These are phyloP conservation scores for Monsonia emarginata DNA, from an alignment of 441 rosid genomes.

Conservation along the genomic window DNA sequence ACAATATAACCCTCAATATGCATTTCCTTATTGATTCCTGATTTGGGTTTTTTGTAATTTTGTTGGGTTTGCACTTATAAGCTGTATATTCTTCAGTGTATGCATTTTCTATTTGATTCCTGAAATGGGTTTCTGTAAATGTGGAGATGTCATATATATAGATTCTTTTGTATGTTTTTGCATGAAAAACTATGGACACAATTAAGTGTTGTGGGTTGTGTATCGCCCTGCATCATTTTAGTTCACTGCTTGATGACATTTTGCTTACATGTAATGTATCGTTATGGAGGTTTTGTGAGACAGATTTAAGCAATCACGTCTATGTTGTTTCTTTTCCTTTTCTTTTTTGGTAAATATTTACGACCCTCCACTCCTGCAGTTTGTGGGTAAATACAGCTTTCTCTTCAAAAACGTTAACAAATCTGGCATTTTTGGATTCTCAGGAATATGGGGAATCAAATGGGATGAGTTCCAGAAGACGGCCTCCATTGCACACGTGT, in stretches of 20 bases:
- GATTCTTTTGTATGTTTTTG: background rate
- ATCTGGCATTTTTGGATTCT: background rate
- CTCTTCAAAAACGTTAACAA: background rate
- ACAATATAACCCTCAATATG: background rate
- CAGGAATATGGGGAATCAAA: slow-evolving; percentile 24
- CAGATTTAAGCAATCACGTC: background rate
- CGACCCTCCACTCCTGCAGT: background rate
- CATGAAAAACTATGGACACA: background rate
- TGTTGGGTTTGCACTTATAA: background rate
- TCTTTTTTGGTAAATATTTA: background rate
- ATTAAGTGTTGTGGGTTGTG: background rate
- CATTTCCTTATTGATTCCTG: background rate
- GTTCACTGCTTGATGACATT: background rate
- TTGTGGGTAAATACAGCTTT: background rate
- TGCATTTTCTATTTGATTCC: background rate
- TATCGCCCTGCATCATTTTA: background rate
- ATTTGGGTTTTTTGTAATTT: background rate
- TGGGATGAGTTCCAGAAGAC: slow-evolving; percentile 29
- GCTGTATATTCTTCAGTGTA: too few species aligned
- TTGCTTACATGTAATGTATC: background rate
- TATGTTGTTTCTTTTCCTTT: background rate
- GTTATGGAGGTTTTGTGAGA: background rate
- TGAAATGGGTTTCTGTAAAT: background rate
- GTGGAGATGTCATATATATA: too few species aligned
- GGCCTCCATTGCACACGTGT: slow-evolving; percentile 57